Base-by-base conservation (phyloP, 1,284 basidiomycete genomes). In the Chiua sp. region DNA sequence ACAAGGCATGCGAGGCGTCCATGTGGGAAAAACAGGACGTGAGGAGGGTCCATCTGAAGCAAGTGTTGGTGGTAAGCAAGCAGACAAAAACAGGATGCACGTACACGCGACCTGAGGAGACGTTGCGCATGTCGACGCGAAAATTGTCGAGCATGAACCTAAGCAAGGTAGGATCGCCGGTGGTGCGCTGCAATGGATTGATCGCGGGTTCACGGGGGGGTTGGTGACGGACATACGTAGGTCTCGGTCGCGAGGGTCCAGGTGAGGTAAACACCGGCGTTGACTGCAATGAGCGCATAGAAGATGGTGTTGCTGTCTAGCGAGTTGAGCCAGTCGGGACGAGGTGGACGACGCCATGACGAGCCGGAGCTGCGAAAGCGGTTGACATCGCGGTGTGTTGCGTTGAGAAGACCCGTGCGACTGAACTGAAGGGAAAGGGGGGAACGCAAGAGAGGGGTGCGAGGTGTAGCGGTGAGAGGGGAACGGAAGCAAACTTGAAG, bases 21-120 rank as follows among this genome's bases (percentile, higher is more conserved):
- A 80, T 75, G 69, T 96, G 93, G 3, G 89, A 94, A 79, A 96
- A 94, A 60, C 80, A 82, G 30, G 82, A 77, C 0, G 93, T 94
- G 23, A 96, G 63, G 32, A 92, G 75, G 0, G 93, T 94, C 91
- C 93, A 96, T 73, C 93, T 94, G 57, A 7, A 54, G 47, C 37
- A 39, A 20, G 54, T 6, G 59, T 59, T 42, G 46, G 57, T 35
- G 33, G 48, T 5, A 62, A 65, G 53, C 42, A 44, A 23, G 23
- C 2, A 33, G 20, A 35, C 46, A 62, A 55, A 50, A 44, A 12
- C 35, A 23, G 51, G 30, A 39, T 46, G 16, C 26, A 72, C 87
- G 56, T 62, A 93, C 91, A 91, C 72, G 74, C 93, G 81, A 8
- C 93, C 93, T 8, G 81, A 76, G 1, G 76, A 74, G 23, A 96